These are phyloP conservation scores for Fusarium pininemorale DNA, from an alignment of 2,329 filamentous ascomycete genomes.

Conservation along the genomic window DNA sequence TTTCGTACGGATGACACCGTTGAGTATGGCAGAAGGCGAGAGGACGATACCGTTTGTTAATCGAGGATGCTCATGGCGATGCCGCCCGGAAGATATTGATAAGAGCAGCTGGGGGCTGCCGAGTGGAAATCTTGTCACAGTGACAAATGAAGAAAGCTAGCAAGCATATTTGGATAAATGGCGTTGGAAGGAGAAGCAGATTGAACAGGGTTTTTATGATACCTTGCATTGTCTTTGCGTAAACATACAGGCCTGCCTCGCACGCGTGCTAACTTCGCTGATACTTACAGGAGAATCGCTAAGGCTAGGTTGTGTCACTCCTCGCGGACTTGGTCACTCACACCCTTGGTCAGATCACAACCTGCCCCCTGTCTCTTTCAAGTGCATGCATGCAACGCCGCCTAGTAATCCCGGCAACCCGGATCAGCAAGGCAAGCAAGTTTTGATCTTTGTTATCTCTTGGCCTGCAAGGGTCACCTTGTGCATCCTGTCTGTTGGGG, in stretches of 20 bases:
- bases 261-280: neutral
- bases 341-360: neutral
- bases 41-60: constrained; percentile 57
- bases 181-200: constrained; percentile 18
- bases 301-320: neutral
- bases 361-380: neutral
- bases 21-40: constrained; percentile 48
- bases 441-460: neutral
- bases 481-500: neutral
- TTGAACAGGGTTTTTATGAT: constrained; percentile 24
- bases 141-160: neutral
- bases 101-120: constrained; percentile 35
- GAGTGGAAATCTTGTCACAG: constrained; percentile 25
- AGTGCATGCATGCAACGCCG: neutral
- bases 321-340: neutral
- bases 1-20: constrained; percentile 31
- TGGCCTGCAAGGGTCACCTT: constrained; percentile 1
- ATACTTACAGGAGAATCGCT: neutral
- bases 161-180: constrained; percentile 14
- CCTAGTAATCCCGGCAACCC: neutral
- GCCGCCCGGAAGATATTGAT: constrained; percentile 47
- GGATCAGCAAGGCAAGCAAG: neutral
- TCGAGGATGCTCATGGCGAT: constrained; percentile 61
- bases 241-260: neutral
- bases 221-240: constrained; percentile 1